These are phyloP conservation scores for Neocallimastix lanati DNA, from an alignment of 192 early-diverging fungal species.

Conservation along the genomic window DNA sequence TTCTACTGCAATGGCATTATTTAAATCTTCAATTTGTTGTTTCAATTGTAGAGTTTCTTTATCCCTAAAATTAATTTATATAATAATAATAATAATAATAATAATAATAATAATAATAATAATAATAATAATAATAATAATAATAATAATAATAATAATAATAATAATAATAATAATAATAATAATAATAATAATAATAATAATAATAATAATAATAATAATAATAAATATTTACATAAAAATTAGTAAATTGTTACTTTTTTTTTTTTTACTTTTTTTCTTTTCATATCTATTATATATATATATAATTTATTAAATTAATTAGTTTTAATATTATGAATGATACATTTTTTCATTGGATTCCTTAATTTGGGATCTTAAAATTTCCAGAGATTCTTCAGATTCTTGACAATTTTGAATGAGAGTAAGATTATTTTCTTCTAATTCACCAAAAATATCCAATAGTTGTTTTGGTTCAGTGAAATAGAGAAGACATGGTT, in stretches of 20 bases:
- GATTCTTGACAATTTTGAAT: slow-evolving; percentile 45
- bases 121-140: neutral
- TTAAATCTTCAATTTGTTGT: slow-evolving; percentile 34
- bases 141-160: neutral
- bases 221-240: no score
- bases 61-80: slow-evolving; percentile 22
- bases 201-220: no score
- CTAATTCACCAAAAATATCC: slow-evolving; percentile 36
- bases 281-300: no score
- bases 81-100: neutral
- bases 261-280: no score
- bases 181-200: neutral
- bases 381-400: slow-evolving; percentile 34
- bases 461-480: slow-evolving; percentile 29
- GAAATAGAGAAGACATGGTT: slow-evolving; percentile 18
- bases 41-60: slow-evolving; percentile 27
- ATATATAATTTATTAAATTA: no score
- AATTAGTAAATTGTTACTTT: no score
- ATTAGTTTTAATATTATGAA: no score
- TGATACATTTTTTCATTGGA: slow-evolving; percentile 24
- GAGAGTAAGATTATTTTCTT: slow-evolving; percentile 36
- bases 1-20: slow-evolving; percentile 26
- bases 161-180: neutral
- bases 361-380: slow-evolving; percentile 27
- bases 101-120: neutral